Conservation (phyloP, 2,329 filamentous ascomycete species). For the Ophiostoma angusticollis region DNA sequence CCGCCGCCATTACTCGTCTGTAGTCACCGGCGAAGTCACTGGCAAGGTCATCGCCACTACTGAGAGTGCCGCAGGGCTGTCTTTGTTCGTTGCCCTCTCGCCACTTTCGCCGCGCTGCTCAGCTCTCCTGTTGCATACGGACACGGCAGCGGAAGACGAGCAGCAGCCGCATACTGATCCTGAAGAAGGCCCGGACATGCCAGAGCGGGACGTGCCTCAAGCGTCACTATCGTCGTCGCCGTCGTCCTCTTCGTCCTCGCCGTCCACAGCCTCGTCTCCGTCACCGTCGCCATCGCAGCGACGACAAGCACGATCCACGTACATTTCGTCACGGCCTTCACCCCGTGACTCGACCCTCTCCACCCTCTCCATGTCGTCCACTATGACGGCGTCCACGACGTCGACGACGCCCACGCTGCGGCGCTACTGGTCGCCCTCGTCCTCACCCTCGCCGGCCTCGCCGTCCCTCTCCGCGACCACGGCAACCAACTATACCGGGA, state of each 20-base stretch:
- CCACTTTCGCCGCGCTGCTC: constrained; percentile 1
- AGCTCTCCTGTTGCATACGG: background rate
- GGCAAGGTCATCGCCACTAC: no score
- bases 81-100: background rate
- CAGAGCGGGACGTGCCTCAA: no score
- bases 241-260: background rate
- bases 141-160: background rate
- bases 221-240: background rate
- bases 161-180: background rate
- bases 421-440: constrained; percentile 11
- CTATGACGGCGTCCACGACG: background rate
- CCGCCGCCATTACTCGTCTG: constrained; percentile 6
- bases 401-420: constrained; percentile 5
- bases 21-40: background rate
- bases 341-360: constrained; percentile 3
- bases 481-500: no score
- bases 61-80: background rate
- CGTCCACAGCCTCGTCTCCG: background rate
- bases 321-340: no score
- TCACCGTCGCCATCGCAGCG: background rate
- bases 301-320: no score
- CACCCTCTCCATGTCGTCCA: constrained; percentile 4
- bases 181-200: background rate
- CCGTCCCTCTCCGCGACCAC: no score
- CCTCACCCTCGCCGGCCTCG: background rate